Conservation (phyloP, 306 rosid genomes). For the Delonix regia region DNA sequence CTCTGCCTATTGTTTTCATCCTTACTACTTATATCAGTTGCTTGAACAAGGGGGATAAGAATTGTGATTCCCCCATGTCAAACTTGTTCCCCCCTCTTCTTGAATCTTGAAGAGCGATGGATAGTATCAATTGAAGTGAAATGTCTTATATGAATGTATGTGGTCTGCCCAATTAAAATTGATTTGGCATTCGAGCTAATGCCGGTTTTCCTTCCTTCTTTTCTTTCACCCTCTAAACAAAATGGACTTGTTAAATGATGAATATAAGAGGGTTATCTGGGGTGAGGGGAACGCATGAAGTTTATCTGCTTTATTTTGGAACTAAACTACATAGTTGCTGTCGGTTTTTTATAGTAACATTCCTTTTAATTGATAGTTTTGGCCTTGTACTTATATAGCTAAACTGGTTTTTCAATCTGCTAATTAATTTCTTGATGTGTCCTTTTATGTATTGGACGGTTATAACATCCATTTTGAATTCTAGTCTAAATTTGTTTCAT, state of each 20-base stretch:
- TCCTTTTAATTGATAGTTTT: background rate
- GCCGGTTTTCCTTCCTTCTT: background rate
- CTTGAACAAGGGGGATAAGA: background rate
- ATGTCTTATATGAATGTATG: background rate
- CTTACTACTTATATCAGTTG: background rate
- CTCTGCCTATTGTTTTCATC: background rate
- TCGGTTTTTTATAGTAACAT: background rate
- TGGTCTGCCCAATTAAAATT: background rate
- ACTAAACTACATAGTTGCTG: background rate
- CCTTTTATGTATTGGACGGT: background rate
- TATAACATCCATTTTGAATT: background rate
- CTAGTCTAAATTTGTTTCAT: conserved; percentile 13
- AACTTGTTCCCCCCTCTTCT: background rate
- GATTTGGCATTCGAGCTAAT: background rate
- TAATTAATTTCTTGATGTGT: background rate
- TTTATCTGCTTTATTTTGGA: background rate
- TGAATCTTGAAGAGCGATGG: background rate
- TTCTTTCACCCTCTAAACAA: background rate
- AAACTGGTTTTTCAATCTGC: conserved; percentile 1
- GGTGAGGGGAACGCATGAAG: background rate
- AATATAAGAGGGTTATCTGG: background rate
- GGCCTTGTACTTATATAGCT: background rate
- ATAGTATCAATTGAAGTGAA: background rate
- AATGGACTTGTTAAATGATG: background rate
- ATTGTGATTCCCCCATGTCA: background rate